Base-by-base conservation (phyloP, 139 green algal genomes). In the Picochlorum sp. region DNA sequence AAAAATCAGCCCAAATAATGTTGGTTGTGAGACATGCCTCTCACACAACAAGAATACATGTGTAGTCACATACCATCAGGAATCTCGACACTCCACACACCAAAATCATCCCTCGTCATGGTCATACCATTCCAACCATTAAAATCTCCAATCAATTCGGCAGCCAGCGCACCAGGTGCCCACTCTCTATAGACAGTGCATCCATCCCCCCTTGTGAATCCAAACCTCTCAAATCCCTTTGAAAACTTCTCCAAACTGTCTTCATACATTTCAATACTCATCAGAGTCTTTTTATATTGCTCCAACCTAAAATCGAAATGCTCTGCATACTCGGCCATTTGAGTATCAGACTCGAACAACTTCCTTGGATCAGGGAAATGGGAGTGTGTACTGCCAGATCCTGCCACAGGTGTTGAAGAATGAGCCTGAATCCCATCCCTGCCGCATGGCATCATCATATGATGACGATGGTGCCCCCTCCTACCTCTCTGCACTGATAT, bases 121-220 rank as follows among this genome's bases (percentile, higher is more conserved):
- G 58, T 66, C 4, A 68, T 73, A 2, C 73, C 81, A 62, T 86
- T 50, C 91, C 90, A 97, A 45, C 52, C 67, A 69, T 94, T 96
- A 83, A 97, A 97, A 70, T 97, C 91, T 8, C 91, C 92, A 21
- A 85, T 84, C 6, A 88, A 56, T 62, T 82, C 67, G 4, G 70
- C 79, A 20, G 77, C 77, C n/a, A 71, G 51, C 0, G 90, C 92
- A 1, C 73, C 87, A 0, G 92, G 92, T 3, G 76, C 77, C 92
- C 92, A 98, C 75, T 98, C 92, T 0, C 87, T 77, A 68, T 92
- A 96, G 30, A 87, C 73, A 8, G 77, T 87, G 21, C 56, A 54
- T 11, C 20, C 52, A 21, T 70, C 68, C 44, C 81, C 73, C 1
- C 79, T 62, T 0, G 54, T 83, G 68, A 97, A 85, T 0, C 91